Conservation (phyloP, 1,284 basidiomycete genomes). For the Ustilago tritici region DNA sequence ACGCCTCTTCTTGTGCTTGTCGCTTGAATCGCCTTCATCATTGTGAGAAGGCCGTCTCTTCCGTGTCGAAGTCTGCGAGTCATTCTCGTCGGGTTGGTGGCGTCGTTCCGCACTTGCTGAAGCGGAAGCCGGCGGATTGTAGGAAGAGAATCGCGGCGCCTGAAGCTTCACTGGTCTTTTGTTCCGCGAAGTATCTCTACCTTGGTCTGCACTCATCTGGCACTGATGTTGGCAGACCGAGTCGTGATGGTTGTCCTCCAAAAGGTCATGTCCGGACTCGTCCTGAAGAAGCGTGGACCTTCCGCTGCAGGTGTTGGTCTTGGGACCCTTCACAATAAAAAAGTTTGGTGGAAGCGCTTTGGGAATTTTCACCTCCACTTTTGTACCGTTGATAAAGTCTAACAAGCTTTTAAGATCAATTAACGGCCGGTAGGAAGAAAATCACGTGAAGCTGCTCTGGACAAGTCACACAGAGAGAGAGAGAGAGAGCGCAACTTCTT, state of each 20-base stretch:
- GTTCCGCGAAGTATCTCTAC: neutral
- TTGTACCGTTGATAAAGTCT: neutral
- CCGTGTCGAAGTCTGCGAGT: neutral
- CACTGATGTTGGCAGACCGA: constrained; percentile 28
- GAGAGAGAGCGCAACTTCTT: constrained; percentile 3
- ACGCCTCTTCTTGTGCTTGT: neutral
- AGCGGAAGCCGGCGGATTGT: neutral
- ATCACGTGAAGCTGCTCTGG: constrained; percentile 40
- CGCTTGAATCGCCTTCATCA: neutral
- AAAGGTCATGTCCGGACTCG: no score
- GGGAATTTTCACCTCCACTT: neutral
- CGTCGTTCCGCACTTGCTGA: constrained; percentile 5
- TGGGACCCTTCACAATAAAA: constrained; percentile 8
- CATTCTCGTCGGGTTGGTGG: neutral
- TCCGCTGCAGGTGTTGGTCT: constrained; percentile 4
- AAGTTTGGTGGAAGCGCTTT: constrained; percentile 4
- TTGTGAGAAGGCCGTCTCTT: neutral
- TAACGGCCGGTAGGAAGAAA: constrained; percentile 44
- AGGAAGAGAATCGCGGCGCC: constrained; percentile 20
- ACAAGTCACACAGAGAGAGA: constrained; percentile 14
- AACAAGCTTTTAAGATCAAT: neutral
- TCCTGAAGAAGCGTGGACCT: neutral
- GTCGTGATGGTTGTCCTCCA: neutral
- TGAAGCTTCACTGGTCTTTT: neutral
- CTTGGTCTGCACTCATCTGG: constrained; percentile 35